Percentiles rank a stretch among this genome's conserved stretches.
These are phyloP conservation scores for Colletotrichum sansevieriae DNA, from an alignment of 2,329 filamentous ascomycete genomes.

Conservation along the genomic window DNA sequence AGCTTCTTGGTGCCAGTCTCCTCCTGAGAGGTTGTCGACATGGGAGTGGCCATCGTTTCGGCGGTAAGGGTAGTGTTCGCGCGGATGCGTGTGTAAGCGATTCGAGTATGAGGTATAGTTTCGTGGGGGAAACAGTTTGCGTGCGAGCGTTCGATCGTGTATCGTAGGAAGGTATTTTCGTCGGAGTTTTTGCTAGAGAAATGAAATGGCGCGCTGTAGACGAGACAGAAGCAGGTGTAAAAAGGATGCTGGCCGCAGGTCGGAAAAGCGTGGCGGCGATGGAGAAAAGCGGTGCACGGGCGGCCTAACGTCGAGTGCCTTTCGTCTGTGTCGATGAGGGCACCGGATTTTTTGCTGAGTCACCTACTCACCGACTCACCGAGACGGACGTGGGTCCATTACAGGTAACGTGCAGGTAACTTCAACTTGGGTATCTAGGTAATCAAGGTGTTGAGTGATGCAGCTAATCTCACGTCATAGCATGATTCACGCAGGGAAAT, in stretches of 20 bases:
- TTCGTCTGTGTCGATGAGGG: constrained; percentile 21
- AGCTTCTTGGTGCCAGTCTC: constrained; percentile 62
- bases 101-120: background rate
- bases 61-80: background rate
- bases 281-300: constrained; percentile 23
- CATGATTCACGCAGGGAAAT: no score
- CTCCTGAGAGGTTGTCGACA: constrained; percentile 61
- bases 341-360: background rate
- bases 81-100: background rate
- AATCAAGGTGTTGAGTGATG: no score
- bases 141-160: background rate
- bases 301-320: background rate
- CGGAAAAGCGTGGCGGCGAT: background rate
- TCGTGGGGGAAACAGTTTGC: background rate
- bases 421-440: background rate
- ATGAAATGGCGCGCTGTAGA: background rate
- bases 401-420: no score
- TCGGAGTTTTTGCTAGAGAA: background rate
- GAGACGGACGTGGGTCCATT: background rate
- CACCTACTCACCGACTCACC: background rate
- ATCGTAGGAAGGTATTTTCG: background rate
- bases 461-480: no score
- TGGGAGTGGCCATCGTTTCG: constrained; percentile 68
- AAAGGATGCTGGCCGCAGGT: background rate
- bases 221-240: background rate